These are phyloP conservation scores for Penicillium sp. DNA, from an alignment of 2,329 filamentous ascomycete genomes.

Conservation along the genomic window DNA sequence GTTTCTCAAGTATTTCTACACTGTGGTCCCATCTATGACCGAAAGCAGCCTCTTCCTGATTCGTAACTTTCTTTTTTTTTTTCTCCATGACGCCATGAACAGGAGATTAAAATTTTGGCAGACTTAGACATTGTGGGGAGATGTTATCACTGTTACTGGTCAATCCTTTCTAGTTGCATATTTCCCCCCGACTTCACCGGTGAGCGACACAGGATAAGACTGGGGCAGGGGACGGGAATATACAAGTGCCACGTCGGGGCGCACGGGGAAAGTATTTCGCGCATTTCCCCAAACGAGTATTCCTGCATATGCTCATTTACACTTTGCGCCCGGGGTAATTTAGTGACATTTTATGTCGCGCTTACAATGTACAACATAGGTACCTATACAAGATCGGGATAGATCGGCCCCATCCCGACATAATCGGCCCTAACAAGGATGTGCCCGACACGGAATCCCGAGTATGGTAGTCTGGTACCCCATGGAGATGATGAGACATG, in stretches of 20 bases:
- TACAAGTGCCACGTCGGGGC: not conserved
- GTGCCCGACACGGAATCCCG: slow-evolving; percentile 7
- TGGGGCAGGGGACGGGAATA: slow-evolving; percentile 9
- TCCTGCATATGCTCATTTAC: not conserved
- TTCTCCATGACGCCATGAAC: slow-evolving; percentile 29
- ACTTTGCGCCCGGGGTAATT: not conserved
- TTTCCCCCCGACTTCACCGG: slow-evolving; percentile 26
- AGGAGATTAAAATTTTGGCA: slow-evolving; percentile 10
- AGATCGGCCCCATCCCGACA: slow-evolving; percentile 2
- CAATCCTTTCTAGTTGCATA: slow-evolving; percentile 12
- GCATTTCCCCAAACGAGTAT: not conserved
- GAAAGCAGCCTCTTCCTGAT: slow-evolving; percentile 12
- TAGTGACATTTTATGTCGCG: not conserved
- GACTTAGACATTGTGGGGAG: slow-evolving; percentile 15
- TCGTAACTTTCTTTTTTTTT: slow-evolving; percentile 1
- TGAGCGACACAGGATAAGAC: slow-evolving; percentile 24
- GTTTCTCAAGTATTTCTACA: not conserved
- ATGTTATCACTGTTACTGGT: slow-evolving; percentile 13
- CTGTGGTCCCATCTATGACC: not conserved
- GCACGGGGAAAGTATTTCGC: not conserved
- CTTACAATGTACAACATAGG: not conserved
- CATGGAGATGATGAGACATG: slow-evolving; percentile 4
- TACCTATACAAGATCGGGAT: not conserved
- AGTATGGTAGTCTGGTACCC: not conserved
- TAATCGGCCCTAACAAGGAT: slow-evolving; percentile 1